Percentiles rank a stretch among this genome's conserved stretches.
phyloP scores from a whole-genome alignment of 202 grass and related monocot species.

The Schoenoplectus triqueter region DNA sequence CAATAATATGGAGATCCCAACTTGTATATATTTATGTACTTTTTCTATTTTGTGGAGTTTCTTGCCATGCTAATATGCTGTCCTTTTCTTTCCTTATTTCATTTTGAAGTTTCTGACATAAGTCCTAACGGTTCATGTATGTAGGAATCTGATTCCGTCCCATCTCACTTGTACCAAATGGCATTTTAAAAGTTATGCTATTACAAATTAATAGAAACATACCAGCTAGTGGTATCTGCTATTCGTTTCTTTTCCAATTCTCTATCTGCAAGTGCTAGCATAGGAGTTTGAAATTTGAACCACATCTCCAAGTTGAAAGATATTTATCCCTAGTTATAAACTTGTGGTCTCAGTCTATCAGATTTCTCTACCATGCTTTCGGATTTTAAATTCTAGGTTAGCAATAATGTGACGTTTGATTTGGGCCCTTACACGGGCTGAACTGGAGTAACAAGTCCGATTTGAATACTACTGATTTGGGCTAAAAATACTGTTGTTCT shows the following conservation, averaged over 20 bases:
- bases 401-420: not conserved
- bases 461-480: not conserved
- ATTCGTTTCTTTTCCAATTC: not conserved
- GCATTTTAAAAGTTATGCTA: not conserved
- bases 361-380: not conserved
- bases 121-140: not conserved
- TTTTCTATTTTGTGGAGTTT: not conserved
- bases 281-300: not conserved
- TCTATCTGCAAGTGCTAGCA: not conserved
- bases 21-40: not conserved
- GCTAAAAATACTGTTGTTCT: not conserved
- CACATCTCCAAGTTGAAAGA: not conserved
- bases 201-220: not conserved
- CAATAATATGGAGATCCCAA: not conserved
- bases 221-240: not conserved
- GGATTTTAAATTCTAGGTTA: not conserved
- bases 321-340: not conserved
- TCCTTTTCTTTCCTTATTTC: not conserved
- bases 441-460: not conserved
- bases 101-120: not conserved
- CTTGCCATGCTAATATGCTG: not conserved
- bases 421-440: not conserved
- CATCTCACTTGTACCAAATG: conserved; percentile 1
- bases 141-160: conserved; percentile 27
- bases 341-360: not conserved